A percentile compares a stretch with the other conserved stretches of the same genome.
phyloP scores from a whole-genome alignment of 2,329 filamentous ascomycete species.

The Podosphaera xanthii region DNA sequence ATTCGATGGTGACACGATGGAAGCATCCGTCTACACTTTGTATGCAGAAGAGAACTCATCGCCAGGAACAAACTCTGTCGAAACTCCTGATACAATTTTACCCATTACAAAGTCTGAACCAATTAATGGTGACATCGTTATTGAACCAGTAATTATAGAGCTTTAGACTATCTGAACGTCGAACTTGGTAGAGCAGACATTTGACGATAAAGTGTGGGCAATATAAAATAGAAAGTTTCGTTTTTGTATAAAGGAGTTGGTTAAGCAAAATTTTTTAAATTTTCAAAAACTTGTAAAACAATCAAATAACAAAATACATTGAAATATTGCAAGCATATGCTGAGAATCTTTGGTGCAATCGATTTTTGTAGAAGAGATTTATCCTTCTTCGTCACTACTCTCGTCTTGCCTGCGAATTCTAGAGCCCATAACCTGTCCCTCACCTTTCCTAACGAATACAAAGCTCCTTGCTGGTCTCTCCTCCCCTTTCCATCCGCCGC shows the following conservation, averaged over 20 bases:
- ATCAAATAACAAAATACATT: too few species aligned
- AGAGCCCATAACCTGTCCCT: slow-evolving; percentile 16
- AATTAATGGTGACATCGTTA: neutral
- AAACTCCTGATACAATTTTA: neutral
- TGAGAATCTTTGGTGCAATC: too few species aligned
- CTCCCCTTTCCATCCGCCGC: slow-evolving; percentile 26
- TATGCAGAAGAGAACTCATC: slow-evolving; percentile 36
- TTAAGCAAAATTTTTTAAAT: too few species aligned
- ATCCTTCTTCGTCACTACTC: slow-evolving; percentile 10
- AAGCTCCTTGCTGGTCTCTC: slow-evolving; percentile 32
- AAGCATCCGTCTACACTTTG: slow-evolving; percentile 59
- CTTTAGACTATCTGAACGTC: neutral
- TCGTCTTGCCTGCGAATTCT: slow-evolving; percentile 15
- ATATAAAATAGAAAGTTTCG: neutral
- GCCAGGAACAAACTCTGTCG: neutral
- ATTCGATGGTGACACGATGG: slow-evolving; percentile 66
- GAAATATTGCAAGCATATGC: too few species aligned
- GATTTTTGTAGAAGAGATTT: slow-evolving; percentile 4
- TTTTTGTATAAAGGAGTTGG: too few species aligned
- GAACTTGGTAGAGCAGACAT: neutral
- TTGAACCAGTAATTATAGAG: neutral
- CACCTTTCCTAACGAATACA: slow-evolving; percentile 37
- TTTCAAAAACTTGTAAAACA: too few species aligned
- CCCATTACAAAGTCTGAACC: neutral
- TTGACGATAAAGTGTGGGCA: neutral